Conservation (phyloP, 2,329 filamentous ascomycete species). For the Exophiala bonariae region DNA sequence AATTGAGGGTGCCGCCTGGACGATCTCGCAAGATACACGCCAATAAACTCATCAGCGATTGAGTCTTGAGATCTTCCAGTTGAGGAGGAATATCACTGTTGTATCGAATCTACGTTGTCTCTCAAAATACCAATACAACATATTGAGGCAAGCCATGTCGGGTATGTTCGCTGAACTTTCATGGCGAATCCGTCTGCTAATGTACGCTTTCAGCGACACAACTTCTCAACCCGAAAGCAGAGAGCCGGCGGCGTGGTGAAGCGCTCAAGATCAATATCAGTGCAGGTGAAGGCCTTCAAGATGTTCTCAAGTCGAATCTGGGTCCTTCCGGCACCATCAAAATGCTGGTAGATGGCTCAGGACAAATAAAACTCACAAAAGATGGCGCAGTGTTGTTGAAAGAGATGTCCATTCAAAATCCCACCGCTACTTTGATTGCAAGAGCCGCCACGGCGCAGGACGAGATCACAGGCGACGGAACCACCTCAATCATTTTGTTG, state of each 20-base stretch:
- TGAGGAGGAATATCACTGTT: too few relatives aligned
- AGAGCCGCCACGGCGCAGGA: constrained; percentile 93
- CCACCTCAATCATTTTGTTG: constrained; percentile 90
- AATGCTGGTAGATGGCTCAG: constrained; percentile 77
- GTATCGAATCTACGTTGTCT: too few relatives aligned
- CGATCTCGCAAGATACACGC: too few relatives aligned
- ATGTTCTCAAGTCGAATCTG: constrained; percentile 95
- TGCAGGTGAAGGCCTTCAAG: constrained; percentile 86
- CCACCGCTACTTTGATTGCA: constrained; percentile 82
- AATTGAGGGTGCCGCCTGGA: background rate
- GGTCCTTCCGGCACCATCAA: constrained; percentile 93
- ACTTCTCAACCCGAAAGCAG: constrained; percentile 97
- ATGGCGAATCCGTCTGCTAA: too few relatives aligned
- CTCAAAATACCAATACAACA: too few relatives aligned
- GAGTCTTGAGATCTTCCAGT: too few relatives aligned
- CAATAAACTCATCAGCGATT: too few relatives aligned
- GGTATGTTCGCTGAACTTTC: too few relatives aligned
- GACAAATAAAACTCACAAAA: constrained; percentile 97
- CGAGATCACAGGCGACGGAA: constrained; percentile 97
- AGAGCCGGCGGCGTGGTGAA: constrained; percentile 96
- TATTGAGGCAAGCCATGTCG: too few relatives aligned
- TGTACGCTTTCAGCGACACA: constrained; percentile 69
- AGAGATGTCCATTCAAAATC: constrained; percentile 61
- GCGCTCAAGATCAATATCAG: constrained; percentile 95
- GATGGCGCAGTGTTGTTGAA: constrained; percentile 85